A percentile compares a stretch with the other conserved stretches of the same genome.
Evolutionary conservation across 805 yeast genomes (phyloP).

Genomic region (Ogataea ramenticola): DNA sequence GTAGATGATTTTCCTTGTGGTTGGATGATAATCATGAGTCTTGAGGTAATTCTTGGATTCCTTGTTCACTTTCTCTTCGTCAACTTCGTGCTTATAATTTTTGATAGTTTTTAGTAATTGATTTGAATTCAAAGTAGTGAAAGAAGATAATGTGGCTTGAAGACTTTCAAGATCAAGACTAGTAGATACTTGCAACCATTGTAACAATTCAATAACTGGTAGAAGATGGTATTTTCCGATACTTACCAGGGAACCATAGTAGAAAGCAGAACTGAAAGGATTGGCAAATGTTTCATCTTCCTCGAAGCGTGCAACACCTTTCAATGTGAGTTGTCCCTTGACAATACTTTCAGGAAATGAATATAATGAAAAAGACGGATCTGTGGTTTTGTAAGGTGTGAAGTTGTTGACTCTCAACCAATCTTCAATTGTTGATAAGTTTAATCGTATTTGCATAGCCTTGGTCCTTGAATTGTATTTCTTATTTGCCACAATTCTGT

Average conservation of each 20-base stretch:
- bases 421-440: conserved; percentile 81
- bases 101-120: conserved; percentile 69
- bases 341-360: conserved; percentile 27
- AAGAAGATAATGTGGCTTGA: conserved; percentile 42
- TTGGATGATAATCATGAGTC: conserved; percentile 7
- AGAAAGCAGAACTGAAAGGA: conserved; percentile 47
- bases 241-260: conserved; percentile 55
- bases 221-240: conserved; percentile 62
- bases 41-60: conserved; percentile 37
- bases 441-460: conserved; percentile 86
- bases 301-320: conserved; percentile 16
- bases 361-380: conserved; percentile 15
- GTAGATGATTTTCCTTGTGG: conserved; percentile 13
- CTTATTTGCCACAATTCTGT: conserved; percentile 58
- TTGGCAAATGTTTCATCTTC: conserved; percentile 20
- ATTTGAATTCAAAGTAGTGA: conserved; percentile 52
- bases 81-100: conserved; percentile 76
- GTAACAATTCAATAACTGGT: conserved; percentile 72
- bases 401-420: conserved; percentile 77
- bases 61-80: conserved; percentile 62
- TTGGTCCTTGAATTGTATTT: conserved; percentile 70
- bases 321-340: conserved; percentile 14
- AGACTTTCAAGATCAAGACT: conserved; percentile 62
- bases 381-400: conserved; percentile 30
- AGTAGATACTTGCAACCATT: conserved; percentile 86